phyloP scores from a whole-genome alignment of 2,329 filamentous ascomycete genomes.

The Arthrobotrys pseudoclavata region DNA sequence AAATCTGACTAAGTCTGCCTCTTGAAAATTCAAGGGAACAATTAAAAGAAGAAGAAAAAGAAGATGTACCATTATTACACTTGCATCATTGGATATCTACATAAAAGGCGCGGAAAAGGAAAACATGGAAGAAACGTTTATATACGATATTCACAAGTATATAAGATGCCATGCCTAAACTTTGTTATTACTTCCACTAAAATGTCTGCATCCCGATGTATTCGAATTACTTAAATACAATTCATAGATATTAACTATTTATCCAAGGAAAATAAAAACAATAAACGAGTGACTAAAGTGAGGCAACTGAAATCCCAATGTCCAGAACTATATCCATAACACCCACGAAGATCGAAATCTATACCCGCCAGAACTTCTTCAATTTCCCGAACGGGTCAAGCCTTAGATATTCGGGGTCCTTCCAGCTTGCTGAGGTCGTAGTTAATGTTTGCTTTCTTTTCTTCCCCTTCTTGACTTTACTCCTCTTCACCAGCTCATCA shows the following conservation, averaged over 20 bases:
- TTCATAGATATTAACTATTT: not conserved
- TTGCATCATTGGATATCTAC: too few species aligned
- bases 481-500: not conserved
- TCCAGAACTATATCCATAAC: not conserved
- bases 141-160: not conserved
- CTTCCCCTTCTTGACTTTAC: not conserved
- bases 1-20: not conserved
- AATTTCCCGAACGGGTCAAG: not conserved
- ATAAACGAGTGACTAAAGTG: slow-evolving; percentile 1
- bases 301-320: not conserved
- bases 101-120: too few species aligned
- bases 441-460: not conserved
- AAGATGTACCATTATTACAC: too few species aligned
- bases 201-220: not conserved
- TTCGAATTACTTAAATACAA: not conserved
- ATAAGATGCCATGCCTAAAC: too few species aligned
- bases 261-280: not conserved
- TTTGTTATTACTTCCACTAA: too few species aligned
- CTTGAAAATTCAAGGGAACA: not conserved
- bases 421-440: not conserved
- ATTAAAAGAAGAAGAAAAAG: not conserved
- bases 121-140: too few species aligned
- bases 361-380: not conserved
- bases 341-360: not conserved
- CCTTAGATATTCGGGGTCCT: not conserved